These are phyloP conservation scores for Penicillium sp. DNA, from an alignment of 2,329 filamentous ascomycete species.

Conservation along the genomic window DNA sequence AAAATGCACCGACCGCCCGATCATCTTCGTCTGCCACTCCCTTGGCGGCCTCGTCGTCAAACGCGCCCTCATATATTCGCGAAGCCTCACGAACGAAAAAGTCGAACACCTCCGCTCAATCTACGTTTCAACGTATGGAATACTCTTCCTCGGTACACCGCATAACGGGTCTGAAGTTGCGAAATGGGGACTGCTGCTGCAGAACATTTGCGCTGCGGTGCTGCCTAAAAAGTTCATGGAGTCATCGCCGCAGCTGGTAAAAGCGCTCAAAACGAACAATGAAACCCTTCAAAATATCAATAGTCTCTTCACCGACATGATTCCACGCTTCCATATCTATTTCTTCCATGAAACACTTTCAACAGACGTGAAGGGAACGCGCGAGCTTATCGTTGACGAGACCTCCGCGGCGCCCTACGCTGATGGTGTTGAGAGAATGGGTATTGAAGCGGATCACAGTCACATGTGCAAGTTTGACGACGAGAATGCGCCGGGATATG, in stretches of 20 bases:
- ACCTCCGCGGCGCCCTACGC: slow-evolving; percentile 71
- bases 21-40: slow-evolving; percentile 78
- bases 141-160: slow-evolving; percentile 78
- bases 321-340: slow-evolving; percentile 72
- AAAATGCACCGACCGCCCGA: slow-evolving; percentile 63
- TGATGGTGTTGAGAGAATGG: slow-evolving; percentile 72
- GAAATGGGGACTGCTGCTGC: slow-evolving; percentile 69
- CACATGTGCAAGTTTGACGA: slow-evolving; percentile 74
- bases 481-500: slow-evolving; percentile 68
- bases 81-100: slow-evolving; percentile 63
- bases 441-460: slow-evolving; percentile 75
- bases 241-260: slow-evolving; percentile 69
- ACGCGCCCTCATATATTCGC: slow-evolving; percentile 69
- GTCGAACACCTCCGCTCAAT: slow-evolving; percentile 70
- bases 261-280: slow-evolving; percentile 73
- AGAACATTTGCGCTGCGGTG: slow-evolving; percentile 69
- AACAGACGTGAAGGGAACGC: slow-evolving; percentile 69
- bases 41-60: slow-evolving; percentile 76
- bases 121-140: slow-evolving; percentile 75
- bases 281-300: slow-evolving; percentile 78
- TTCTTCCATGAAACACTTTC: slow-evolving; percentile 78
- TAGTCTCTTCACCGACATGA: slow-evolving; percentile 72
- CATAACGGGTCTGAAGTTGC: slow-evolving; percentile 73
- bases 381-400: slow-evolving; percentile 69
- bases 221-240: slow-evolving; percentile 71